Evolutionary conservation across 345 rosid species (phyloP), one percentile per base, ranked within the genome.

Genomic region (Combretum micranthum): DNA sequence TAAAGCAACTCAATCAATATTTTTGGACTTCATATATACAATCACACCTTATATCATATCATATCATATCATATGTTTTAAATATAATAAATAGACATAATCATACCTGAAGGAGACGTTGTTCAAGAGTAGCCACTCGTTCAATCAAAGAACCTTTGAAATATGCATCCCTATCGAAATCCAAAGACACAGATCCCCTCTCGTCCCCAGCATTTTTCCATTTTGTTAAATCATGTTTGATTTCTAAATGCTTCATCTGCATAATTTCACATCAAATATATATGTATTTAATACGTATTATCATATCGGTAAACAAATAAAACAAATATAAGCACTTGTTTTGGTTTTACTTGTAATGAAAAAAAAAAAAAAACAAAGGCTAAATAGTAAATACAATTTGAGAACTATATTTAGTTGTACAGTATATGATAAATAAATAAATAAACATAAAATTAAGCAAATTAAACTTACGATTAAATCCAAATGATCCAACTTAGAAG

Each of bases 101-200:
- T 32, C 14, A 20, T n/a, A 80, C 90, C 90, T 86, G 95, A 39
- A 83, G 83, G 60, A 88, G 80, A 52, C 82, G 66, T 18, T 70
- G 75, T 63, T 91, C 96, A 23, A 91, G 79, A 62, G 83, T 73
- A 0, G 84, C 69, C 42, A 91, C 81, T 17, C 96, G 66, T 45
- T 88, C 96, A 50, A 84, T 51, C 47, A 86, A 61, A 1, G 97
- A 75, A n/a, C 97, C 94, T 78, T 84, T 84, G 67, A 78, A 79
- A 67, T 70, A 73, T 7, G 84, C 81, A 51, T 92, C 95, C 48
- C 73, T 67, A 13, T 90, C 86, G 2, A 77, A 56, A 57, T 86
- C 87, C 66, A 80, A 51, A 13, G 85, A 77, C 60, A 70, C 45
- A 16, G 56, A 44, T 26, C 66, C 82, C 55, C 65, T 65, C 59